Evolutionary conservation across 495 filamentous ascomycete species (phyloP).

Genomic region (Penicillium coprophilum): DNA sequence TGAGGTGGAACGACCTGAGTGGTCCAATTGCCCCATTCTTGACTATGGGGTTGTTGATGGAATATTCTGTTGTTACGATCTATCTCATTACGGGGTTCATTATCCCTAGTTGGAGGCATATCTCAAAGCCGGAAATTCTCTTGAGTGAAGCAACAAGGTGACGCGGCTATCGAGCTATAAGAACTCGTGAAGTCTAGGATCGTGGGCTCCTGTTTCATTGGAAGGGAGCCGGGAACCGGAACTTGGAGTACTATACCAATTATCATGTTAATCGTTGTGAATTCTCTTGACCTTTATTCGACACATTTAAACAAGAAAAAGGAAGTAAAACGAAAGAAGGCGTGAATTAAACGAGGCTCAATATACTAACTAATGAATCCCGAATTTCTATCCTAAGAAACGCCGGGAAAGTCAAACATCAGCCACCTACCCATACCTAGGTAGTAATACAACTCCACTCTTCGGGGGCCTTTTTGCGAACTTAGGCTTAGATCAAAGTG

Average conservation of each 20-base stretch:
- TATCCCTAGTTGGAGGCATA: constrained; percentile 16
- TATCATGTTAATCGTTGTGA: too few relatives aligned
- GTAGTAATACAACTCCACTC: constrained; percentile 19
- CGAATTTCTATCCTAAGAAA: constrained; percentile 21
- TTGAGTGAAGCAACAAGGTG: neutral
- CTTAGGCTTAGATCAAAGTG: neutral
- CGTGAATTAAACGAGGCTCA: neutral
- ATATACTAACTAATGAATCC: neutral
- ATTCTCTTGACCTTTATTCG: too few relatives aligned
- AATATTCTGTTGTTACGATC: constrained; percentile 30
- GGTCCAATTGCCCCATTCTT: constrained; percentile 29
- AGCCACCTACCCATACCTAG: constrained; percentile 10
- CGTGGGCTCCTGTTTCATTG: neutral
- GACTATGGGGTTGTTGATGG: constrained; percentile 34
- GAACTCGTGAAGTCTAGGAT: neutral
- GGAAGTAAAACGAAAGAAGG: constrained; percentile 5
- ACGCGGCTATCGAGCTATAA: neutral
- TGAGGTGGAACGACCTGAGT: constrained; percentile 23
- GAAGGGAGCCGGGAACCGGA: neutral
- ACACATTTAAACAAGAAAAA: neutral
- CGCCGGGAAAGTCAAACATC: constrained; percentile 24
- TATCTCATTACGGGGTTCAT: constrained; percentile 29
- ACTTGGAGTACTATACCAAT: too few relatives aligned
- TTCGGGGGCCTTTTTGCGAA: constrained; percentile 16
- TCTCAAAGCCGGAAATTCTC: neutral